Evolutionary conservation across 495 filamentous ascomycete genomes (phyloP), one percentile per base, ranked within the genome.

Genomic region (Aspergillus heteromorphus): DNA sequence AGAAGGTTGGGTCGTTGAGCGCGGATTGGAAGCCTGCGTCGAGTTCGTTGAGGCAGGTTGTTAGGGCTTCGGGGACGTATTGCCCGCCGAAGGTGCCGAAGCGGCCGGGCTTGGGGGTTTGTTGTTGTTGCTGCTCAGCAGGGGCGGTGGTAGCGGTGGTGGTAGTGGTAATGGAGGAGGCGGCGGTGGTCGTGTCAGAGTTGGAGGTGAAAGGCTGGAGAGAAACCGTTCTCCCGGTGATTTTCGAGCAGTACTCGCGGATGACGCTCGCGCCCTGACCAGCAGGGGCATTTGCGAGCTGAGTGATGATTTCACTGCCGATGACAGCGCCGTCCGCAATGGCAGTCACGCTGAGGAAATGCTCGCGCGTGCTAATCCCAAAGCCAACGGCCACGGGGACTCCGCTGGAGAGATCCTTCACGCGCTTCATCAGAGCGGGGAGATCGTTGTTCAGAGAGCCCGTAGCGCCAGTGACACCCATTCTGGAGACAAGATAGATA

Each of bases 71-170:
- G 1, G 93, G 95, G 0, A 99, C 92, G 63, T 97, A 99, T 69
- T 97, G 93, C n/a, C 93, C 93, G 60, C 93, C 93, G 59, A 96
- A 99, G 69, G 96, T 89, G 53, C 93, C 93, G 63, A 99, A 99
- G 13, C 92, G 85, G 1, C 43, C 43, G n/a, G 21, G 21, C 8
- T 27, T n/a, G n/a, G 43, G n/a, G n/a, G 43, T 20, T 29, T 13
- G 13, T 0, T 11, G 1, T 27, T 4, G 4, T 17, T n/a, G 4
- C 3, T n/a, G 4, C 3, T n/a, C 27, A 6, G 21, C 7, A 27
- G 23, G 23, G 3, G 23, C 7, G 21, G 11, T 21, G 16, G 9
- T 19, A 21, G 21, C 21, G 17, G 6, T 29, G 9, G 4, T n/a
- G n/a, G n/a, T n/a, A n/a, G n/a, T n/a, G 23, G 21, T 16, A 21